Evolutionary conservation across 2,329 filamentous ascomycete species (phyloP).

Genomic region (Exophiala lecanii-corni): DNA sequence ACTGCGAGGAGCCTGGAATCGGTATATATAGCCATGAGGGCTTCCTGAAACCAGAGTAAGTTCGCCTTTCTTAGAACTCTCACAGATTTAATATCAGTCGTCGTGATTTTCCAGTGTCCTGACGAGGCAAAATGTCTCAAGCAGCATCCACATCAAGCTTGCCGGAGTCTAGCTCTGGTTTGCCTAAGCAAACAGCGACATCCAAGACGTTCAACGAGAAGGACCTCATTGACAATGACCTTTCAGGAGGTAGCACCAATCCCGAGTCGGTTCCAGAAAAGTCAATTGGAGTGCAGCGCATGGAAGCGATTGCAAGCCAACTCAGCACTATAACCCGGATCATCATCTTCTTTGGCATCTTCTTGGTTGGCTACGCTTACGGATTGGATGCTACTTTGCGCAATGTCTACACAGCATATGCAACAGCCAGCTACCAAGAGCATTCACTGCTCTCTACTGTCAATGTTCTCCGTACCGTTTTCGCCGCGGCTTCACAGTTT

Average conservation of each 20-base stretch:
- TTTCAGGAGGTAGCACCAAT: background rate
- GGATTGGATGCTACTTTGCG: conserved; percentile 1
- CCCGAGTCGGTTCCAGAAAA: no score
- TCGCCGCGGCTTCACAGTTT: background rate
- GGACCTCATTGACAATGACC: background rate
- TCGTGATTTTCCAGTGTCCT: no score
- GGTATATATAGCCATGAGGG: no score
- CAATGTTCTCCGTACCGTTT: conserved; percentile 1
- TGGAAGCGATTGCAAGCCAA: background rate
- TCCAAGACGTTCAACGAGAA: background rate
- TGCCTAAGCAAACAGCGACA: background rate
- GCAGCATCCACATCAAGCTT: background rate
- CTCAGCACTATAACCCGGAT: background rate
- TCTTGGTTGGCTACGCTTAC: conserved; percentile 1
- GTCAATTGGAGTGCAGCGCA: conserved; percentile 1
- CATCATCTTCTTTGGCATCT: background rate
- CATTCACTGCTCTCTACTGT: conserved; percentile 1
- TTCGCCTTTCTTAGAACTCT: no score
- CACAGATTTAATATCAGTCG: no score
- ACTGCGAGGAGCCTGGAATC: no score
- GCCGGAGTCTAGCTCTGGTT: background rate
- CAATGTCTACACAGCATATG: conserved; percentile 3
- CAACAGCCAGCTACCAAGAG: conserved; percentile 1
- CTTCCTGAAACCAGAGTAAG: no score
- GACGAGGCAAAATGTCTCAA: no score